A percentile compares a stretch with the other conserved stretches of the same genome.
Evolutionary conservation across 768 basidiomycete genomes (phyloP).

Genomic region (Mycena leptocephala): DNA sequence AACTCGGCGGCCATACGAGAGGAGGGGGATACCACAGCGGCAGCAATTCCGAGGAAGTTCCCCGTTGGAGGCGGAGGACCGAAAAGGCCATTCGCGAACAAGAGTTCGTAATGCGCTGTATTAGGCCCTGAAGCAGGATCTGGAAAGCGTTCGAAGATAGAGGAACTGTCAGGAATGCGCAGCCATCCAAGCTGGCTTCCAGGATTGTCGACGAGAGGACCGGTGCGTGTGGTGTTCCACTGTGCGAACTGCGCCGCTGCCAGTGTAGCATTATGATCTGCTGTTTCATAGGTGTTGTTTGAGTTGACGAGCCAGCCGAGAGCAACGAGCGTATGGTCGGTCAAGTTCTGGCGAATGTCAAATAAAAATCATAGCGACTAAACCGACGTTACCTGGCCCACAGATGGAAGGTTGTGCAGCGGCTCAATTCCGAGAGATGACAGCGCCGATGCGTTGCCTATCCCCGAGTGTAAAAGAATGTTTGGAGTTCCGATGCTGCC

Average conservation of each 20-base stretch:
- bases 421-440: background rate
- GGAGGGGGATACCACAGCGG: background rate
- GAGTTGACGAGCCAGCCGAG: background rate
- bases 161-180: background rate
- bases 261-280: background rate
- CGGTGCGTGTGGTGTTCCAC: background rate
- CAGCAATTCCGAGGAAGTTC: background rate
- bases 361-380: no score
- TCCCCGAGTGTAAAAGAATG: background rate
- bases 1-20: no score
- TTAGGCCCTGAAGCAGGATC: background rate
- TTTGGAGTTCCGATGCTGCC: constrained; percentile 45
- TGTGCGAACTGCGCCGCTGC: background rate
- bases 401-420: background rate
- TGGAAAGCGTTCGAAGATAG: background rate
- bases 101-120: background rate
- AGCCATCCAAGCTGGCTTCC: background rate
- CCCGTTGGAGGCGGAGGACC: background rate
- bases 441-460: background rate
- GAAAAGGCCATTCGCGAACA: background rate
- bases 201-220: background rate
- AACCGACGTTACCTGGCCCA: background rate
- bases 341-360: background rate
- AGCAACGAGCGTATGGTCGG: background rate
- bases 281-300: background rate